A percentile compares a stretch with the other conserved stretches of the same genome.
Conservation (phyloP, 306 rosid genomes). For the Urtica urens region DNA sequence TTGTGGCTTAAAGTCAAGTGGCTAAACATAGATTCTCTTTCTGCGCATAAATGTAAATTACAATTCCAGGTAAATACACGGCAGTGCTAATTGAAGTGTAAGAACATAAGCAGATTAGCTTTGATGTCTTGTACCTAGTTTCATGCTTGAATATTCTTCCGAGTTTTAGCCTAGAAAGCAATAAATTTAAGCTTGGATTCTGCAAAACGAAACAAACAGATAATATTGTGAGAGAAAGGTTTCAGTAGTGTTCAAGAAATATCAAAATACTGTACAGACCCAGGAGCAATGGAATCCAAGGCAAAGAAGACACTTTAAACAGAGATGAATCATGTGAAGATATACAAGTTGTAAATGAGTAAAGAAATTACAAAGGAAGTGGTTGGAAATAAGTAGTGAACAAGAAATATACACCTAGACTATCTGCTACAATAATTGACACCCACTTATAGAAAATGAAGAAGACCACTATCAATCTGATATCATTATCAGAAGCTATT, state of each 20-base stretch:
- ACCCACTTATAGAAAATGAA: background rate
- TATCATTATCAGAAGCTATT: background rate
- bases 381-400: background rate
- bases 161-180: slow-evolving; percentile 1
- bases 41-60: slow-evolving; percentile 27
- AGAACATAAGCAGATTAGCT: background rate
- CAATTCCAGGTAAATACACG: background rate
- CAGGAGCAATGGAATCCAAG: no score
- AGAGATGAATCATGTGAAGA: no score
- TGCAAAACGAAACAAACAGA: background rate
- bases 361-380: no score
- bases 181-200: background rate
- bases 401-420: background rate
- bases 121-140: slow-evolving; percentile 63
- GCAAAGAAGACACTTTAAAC: no score
- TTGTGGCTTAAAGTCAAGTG: slow-evolving; percentile 31
- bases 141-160: slow-evolving; percentile 42
- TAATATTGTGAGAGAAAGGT: no score
- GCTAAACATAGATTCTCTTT: slow-evolving; percentile 41
- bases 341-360: no score
- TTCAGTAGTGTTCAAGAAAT: no score
- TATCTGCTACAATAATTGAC: background rate
- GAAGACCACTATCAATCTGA: background rate
- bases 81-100: background rate
- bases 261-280: no score